Base-by-base conservation (phyloP, 2,329 filamentous ascomycete species). In the Periconia sp. region DNA sequence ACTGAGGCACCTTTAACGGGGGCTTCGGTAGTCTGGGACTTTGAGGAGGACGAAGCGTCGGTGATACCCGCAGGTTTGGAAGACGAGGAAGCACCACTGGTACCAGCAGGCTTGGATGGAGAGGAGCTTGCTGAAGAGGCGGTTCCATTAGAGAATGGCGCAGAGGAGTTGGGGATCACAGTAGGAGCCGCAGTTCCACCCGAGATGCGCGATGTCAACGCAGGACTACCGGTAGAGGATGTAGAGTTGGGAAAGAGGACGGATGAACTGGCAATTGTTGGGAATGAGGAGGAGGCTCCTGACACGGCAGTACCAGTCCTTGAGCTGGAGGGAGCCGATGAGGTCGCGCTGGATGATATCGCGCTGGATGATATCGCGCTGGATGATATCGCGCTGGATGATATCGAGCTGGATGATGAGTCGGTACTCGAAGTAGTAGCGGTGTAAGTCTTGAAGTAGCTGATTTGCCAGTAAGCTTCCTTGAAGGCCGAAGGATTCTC, bases 391-490 rank as follows among this genome's bases (percentile, higher is more conserved):
- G n/a, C n/a, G n/a, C n/a, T n/a, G n/a, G 20, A 31, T 33, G 62
- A 59, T 17, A 60, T 58, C 20, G 61, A 62, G 56, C 50, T 61
- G 8, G 41, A 20, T 8, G 49, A 52, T 19, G 47, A 48, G 49
- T 40, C 47, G 35, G 56, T 56, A 47, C 37, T 55, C 15, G 50
- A 46, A 13, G 19, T 33, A 17, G 53, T 57, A 49, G 58, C 57
- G 18, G 54, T 60, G 49, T 55, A 67, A 1, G 64, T 64, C 55
- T 66, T 65, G 57, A 68, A 65, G 17, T 47, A 69, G 46, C 55
- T 64, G 72, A 95, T 82, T 55, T 82, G 73, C 89, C 90, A 96
- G 76, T 87, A 94, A 1, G 88, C 82, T 27, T 92, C 80, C 33
- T 75, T 67, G 71, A 93, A 95, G 10, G 79, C 87, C 6, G 69